Evolutionary conservation across 176 grass and related monocot genomes (phyloP), one percentile per base, ranked within the genome.

Genomic region (Paspalum notatum): DNA sequence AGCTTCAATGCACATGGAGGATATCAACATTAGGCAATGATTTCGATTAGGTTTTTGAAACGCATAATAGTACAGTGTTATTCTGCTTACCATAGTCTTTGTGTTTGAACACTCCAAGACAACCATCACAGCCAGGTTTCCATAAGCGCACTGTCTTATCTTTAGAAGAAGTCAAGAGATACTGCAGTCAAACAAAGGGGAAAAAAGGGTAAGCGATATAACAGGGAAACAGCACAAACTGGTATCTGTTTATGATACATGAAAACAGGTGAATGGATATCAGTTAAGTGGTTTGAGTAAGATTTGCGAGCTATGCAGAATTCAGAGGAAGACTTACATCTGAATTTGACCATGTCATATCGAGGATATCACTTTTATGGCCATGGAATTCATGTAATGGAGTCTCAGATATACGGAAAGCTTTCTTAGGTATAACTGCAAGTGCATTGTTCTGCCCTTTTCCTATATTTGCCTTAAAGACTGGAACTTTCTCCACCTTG

Each of bases 61-160:
- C 1, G 38, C 0, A 39, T 56, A 42, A 60, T 26, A 89, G 14
- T 63, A 55, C 5, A 51, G 15, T 7, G 5, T 43, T 32, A 66
- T 74, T 68, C 49, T 51, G 40, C 64, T 80, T 93, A 99, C 96
- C 96, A 51, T 91, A 99, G 80, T 93, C 87, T 72, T 75, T 92
- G 80, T 99, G 96, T 62, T 69, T 79, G 78, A 95, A 99, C 72
- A 95, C 63, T 54, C 59, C 76, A 62, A 93, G 90, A 42, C 96
- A 93, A 55, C 60, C 77, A 79, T 91, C 76, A 53, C 72, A 95
- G 58, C 96, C 96, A 74, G 91, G 88, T 88, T 93, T 94, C 96
- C 96, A 99, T 78, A 95, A 79, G 13, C 96, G 84, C 18, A 93
- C 96, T 21, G 90, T 99, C 47, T 95, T 99, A 52, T 99, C 96